Conservation (phyloP, 2,329 filamentous ascomycete species). For the Ceratocystis alfenasii region DNA sequence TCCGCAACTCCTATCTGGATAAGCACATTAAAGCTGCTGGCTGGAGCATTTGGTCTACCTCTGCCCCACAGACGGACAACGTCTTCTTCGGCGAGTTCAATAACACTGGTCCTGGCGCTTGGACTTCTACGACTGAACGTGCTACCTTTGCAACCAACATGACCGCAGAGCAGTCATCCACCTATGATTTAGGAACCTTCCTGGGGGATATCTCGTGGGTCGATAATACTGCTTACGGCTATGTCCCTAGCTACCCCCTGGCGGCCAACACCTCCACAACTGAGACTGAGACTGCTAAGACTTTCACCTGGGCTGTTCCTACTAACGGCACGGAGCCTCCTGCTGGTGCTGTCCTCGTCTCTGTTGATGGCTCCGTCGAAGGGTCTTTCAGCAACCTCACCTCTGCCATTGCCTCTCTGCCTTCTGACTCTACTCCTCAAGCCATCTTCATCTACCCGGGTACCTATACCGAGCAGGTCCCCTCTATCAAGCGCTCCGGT, state of each 20-base stretch:
- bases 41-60: conserved; percentile 44
- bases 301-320: conserved; percentile 25
- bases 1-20: conserved; percentile 39
- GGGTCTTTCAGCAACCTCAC: conserved; percentile 28
- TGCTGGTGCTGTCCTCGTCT: conserved; percentile 33
- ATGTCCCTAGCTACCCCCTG: conserved; percentile 29
- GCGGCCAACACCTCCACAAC: conserved; percentile 22
- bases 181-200: conserved; percentile 30
- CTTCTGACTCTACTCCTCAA: conserved; percentile 26
- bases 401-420: conserved; percentile 24
- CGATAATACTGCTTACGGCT: conserved; percentile 32
- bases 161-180: conserved; percentile 7
- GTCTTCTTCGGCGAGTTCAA: conserved; percentile 47
- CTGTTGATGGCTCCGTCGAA: conserved; percentile 25
- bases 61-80: conserved; percentile 37
- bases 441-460: conserved; percentile 34
- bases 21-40: conserved; percentile 47
- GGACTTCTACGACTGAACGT: conserved; percentile 34
- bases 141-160: conserved; percentile 35
- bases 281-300: neutral
- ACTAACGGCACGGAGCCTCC: conserved; percentile 34
- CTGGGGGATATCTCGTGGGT: conserved; percentile 34
- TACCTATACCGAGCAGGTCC: conserved; percentile 49
- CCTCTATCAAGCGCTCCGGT: conserved; percentile 38
- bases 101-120: conserved; percentile 46